These are phyloP conservation scores for Pyrus bretschneideri DNA, from an alignment of 306 rosid genomes.

Conservation along the genomic window DNA sequence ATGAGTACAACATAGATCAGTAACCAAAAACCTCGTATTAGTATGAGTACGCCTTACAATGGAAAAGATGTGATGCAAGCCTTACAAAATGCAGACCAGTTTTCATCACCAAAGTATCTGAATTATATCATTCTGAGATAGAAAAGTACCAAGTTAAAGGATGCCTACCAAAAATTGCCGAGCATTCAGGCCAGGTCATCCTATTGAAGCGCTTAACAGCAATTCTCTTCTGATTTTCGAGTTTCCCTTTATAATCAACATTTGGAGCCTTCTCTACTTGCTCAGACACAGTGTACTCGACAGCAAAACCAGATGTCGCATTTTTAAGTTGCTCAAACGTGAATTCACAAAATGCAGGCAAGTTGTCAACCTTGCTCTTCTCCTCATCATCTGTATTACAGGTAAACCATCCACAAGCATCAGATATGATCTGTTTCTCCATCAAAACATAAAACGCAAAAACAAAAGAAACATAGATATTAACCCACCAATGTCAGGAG, in stretches of 20 bases:
- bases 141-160: background rate
- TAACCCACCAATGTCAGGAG: conserved; percentile 52
- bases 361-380: conserved; percentile 33
- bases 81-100: background rate
- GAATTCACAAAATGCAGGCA: conserved; percentile 58
- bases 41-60: too few species aligned
- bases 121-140: background rate
- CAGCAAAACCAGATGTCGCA: conserved; percentile 85
- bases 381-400: conserved; percentile 56
- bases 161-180: conserved; percentile 62
- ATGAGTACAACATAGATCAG: background rate
- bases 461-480: background rate
- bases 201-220: conserved; percentile 73
- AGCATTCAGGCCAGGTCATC: conserved; percentile 83
- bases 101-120: background rate
- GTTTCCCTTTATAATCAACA: conserved; percentile 81
- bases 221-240: conserved; percentile 67
- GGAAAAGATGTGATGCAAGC: too few species aligned
- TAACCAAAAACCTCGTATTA: background rate
- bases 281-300: conserved; percentile 77
- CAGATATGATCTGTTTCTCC: conserved; percentile 6
- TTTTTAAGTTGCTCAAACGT: conserved; percentile 69
- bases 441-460: conserved; percentile 1
- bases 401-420: conserved; percentile 7
- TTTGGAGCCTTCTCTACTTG: conserved; percentile 85